Evolutionary conservation across 768 basidiomycete genomes (phyloP), one percentile per base, ranked within the genome.

Genomic region (Boletus eberwhitei): DNA sequence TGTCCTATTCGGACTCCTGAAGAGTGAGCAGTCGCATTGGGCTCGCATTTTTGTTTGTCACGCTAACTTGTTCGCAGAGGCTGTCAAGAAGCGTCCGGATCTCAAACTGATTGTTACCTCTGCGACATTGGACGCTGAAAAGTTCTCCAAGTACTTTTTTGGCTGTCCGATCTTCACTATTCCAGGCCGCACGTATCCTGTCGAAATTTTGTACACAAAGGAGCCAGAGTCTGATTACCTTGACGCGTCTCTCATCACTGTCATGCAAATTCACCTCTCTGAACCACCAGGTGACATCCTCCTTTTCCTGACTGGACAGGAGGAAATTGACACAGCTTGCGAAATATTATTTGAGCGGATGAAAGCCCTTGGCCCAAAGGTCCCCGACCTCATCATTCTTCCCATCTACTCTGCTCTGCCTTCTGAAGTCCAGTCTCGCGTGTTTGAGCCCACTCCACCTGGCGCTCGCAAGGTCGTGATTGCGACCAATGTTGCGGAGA

Each of bases 101-200:
- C 83, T 99, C 60, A 98, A 98, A 69, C 79, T 99, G 54, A 98
- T 99, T 60, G 96, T 98, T 55, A 98, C 97, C 0, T 98, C 97
- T 0, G 97, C 97, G 2, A 99, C 97, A 1, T 79, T 99, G n/a
- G 96, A 99, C 59, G 96, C 97, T 52, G 96, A 98, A 74, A 98
- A 98, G 77, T 99, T 99, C 73, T 95, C 96, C 22, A 94, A 94
- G 66, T 99, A 99, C 79, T 99, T 99, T 79, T 97, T 88, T 70
- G 93, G 90, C 7, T 98, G 95, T 72, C 96, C 97, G 29, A 98
- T 99, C 72, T 98, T 98, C 80, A 97, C 96, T 36, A 98, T 99
- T 60, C 97, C 97, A n/a, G 97, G 97, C 62, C 87, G 95, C 65
- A 94, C 94, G n/a, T 98, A 92, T 74, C 97, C 97, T 7, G 97